phyloP scores from a whole-genome alignment of 257 asterid species.

The Craterostigma plantagineum region DNA sequence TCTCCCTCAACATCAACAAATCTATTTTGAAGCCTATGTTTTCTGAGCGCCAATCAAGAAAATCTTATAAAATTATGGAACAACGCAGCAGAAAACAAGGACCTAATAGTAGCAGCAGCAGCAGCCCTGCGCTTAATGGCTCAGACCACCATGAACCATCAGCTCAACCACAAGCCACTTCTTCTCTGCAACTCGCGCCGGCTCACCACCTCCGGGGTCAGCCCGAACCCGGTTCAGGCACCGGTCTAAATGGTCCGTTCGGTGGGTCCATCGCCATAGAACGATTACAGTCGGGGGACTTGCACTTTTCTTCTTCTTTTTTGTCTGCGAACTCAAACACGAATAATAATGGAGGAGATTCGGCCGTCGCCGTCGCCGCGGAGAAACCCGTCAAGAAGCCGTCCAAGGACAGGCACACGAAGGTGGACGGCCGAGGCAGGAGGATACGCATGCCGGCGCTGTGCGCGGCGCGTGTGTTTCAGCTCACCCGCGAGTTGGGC shows the following conservation, averaged over 20 bases:
- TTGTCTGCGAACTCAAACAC: slow-evolving; percentile 9
- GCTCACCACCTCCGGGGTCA: no score
- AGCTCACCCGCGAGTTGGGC: slow-evolving; percentile 47
- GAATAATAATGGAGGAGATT: neutral
- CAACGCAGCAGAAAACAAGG: slow-evolving; percentile 18
- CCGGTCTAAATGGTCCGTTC: slow-evolving; percentile 41
- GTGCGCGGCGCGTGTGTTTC: slow-evolving; percentile 68
- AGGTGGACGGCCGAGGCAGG: slow-evolving; percentile 61
- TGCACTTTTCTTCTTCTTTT: slow-evolving; percentile 15
- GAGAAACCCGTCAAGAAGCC: slow-evolving; percentile 26
- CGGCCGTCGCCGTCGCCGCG: slow-evolving; percentile 8
- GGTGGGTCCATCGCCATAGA: slow-evolving; percentile 41
- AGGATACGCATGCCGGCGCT: slow-evolving; percentile 71
- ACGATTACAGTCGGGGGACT: slow-evolving; percentile 19
- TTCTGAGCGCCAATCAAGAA: no score
- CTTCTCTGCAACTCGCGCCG: no score
- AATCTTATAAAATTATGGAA: slow-evolving; percentile 23
- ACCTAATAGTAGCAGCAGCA: slow-evolving; percentile 1
- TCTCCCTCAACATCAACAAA: no score
- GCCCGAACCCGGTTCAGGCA: slow-evolving; percentile 9
- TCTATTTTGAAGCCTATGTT: no score
- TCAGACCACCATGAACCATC: no score
- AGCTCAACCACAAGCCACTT: no score
- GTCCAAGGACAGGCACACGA: slow-evolving; percentile 64
- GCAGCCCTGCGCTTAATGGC: neutral